Conservation (phyloP, 2,329 filamentous ascomycete species). For the Atkinsonella hypoxylon region DNA sequence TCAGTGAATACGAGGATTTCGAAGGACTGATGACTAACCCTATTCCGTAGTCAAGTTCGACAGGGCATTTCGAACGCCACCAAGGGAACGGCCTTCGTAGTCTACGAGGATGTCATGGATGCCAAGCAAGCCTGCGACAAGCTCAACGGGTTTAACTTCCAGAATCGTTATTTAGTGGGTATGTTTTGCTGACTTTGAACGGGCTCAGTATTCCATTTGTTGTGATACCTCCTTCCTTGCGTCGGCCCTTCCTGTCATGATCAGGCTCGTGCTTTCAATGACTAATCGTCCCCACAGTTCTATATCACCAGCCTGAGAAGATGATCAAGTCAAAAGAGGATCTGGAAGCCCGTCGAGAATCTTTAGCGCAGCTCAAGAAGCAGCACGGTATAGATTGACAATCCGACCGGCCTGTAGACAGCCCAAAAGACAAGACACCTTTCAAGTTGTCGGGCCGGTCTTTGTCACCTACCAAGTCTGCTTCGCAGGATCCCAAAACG, state of each 20-base stretch:
- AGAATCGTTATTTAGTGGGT: constrained; percentile 98
- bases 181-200: constrained; percentile 23
- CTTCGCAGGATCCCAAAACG: constrained; percentile 29
- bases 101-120: constrained; percentile 99
- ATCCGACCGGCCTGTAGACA: constrained; percentile 57
- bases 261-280: not conserved
- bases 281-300: constrained; percentile 27
- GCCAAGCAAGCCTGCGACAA: constrained; percentile 98
- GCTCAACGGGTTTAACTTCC: constrained; percentile 99
- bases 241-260: not conserved
- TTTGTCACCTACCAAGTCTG: constrained; percentile 31
- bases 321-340: constrained; percentile 80
- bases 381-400: constrained; percentile 98
- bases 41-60: constrained; percentile 69
- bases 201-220: constrained; percentile 5
- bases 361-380: constrained; percentile 95
- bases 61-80: constrained; percentile 95
- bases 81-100: constrained; percentile 96
- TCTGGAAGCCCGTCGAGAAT: constrained; percentile 84
- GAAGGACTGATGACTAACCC: constrained; percentile 7
- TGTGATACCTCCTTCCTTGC: not conserved
- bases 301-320: constrained; percentile 56
- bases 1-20: not conserved
- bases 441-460: constrained; percentile 51
- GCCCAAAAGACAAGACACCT: constrained; percentile 28